Evolutionary conservation across 2,329 filamentous ascomycete species (phyloP), one percentile per base, ranked within the genome.

Genomic region (Aspergillus glaucus): DNA sequence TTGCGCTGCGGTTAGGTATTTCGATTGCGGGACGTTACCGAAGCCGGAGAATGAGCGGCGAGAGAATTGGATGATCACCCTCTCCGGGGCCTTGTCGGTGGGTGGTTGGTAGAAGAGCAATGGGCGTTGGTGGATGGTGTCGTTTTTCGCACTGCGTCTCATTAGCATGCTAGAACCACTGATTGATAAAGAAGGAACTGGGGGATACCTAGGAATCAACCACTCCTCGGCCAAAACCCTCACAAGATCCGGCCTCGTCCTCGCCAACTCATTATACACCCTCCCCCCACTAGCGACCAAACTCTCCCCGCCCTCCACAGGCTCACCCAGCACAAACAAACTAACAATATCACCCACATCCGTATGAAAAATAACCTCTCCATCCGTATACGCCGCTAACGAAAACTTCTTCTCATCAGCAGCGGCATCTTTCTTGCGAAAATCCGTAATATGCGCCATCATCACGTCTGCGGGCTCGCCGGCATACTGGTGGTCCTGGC

Each of bases 51-150:
- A 80, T n/a, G 64, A 68, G 1, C 79, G 72, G 3, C 79, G 73
- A 0, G 75, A 76, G 54, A 81, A 82, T 52, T 82, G 79, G 19
- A 82, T 70, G 9, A 78, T 64, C 3, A 82, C 61, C 1, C 78
- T 70, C 57, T 82, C 75, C 0, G 77, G 75, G 0, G 59, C 56
- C 1, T 61, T 61, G 1, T 54, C 64, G 0, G 66, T 74, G 15
- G 71, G 68, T 0, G 75, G 74, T 41, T 79, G 75, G 55, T 79
- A 72, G 62, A 79, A 76, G 4, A 85, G 62, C 4, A 84, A 66
- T 1, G 82, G 79, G 22, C 47, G 48, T n/a, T 36, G 14, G 34
- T 0, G 19, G 21, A 46, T 15, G 8, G 22, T 45, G 52, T 39
- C 30, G 51, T 42, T 21, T 17, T 45, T 42, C 28, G 22, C 37